phyloP scores from a whole-genome alignment of 2,329 filamentous ascomycete genomes.

The Emergomyces africanus region DNA sequence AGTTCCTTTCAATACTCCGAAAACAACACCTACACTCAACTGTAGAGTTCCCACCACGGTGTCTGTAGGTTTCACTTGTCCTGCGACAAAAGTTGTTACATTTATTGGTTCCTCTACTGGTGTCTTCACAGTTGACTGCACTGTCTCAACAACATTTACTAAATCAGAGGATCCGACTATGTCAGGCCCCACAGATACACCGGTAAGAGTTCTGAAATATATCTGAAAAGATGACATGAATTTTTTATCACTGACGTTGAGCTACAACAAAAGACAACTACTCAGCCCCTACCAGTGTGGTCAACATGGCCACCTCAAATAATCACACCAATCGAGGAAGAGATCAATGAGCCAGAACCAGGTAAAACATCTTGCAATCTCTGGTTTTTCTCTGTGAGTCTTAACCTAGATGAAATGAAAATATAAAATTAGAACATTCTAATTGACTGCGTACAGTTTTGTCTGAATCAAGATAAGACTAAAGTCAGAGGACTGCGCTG shows the following conservation, averaged over 20 bases:
- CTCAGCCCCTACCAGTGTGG: background rate
- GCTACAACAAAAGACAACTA: background rate
- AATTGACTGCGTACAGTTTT: background rate
- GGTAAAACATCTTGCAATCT: background rate
- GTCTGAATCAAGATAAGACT: background rate
- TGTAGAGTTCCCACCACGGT: background rate
- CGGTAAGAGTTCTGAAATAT: background rate
- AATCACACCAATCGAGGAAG: background rate
- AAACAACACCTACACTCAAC: background rate
- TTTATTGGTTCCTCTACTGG: conserved; percentile 1
- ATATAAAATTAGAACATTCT: background rate
- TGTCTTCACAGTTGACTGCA: conserved; percentile 1
- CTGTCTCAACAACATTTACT: conserved; percentile 1
- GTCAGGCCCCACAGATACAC: background rate
- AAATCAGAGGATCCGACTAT: background rate
- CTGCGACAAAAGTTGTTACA: conserved; percentile 2
- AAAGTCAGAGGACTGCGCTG: background rate
- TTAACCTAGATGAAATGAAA: background rate
- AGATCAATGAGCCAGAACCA: background rate
- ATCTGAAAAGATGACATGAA: background rate
- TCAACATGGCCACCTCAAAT: background rate
- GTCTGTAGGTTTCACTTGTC: background rate
- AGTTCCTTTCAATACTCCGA: conserved; percentile 1
- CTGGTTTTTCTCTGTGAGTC: conserved; percentile 1
- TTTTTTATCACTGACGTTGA: too few species aligned